phyloP scores from a whole-genome alignment of 805 yeast species.

The Ogataea wickerhamii region DNA sequence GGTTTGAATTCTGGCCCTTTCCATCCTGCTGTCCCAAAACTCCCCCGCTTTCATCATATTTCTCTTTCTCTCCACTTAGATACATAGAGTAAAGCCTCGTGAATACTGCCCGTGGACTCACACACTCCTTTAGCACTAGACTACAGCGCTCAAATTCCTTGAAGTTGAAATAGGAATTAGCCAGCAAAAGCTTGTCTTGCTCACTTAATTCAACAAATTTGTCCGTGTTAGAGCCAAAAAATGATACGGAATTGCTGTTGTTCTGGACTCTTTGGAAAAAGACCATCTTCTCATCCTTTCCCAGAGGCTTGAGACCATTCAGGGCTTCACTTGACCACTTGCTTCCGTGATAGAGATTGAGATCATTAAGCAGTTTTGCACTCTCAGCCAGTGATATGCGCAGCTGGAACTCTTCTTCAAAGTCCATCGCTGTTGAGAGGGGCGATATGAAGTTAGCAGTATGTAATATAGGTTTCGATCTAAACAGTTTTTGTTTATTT shows the following conservation, averaged over 20 bases:
- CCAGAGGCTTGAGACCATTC: constrained; percentile 45
- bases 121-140: constrained; percentile 48
- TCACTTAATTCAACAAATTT: constrained; percentile 33
- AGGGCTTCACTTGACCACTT: constrained; percentile 86
- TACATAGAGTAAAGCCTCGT: constrained; percentile 65
- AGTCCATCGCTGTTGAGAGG: too few relatives aligned
- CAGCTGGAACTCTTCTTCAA: constrained; percentile 26
- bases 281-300: constrained; percentile 19
- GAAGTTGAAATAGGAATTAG: constrained; percentile 70
- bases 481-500: too few relatives aligned
- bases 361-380: constrained; percentile 42
- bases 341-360: constrained; percentile 65
- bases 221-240: constrained; percentile 17
- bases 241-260: constrained; percentile 8
- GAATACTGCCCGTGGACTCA: constrained; percentile 52
- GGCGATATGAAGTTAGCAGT: too few relatives aligned
- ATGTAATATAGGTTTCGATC: too few relatives aligned
- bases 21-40: constrained; percentile 45
- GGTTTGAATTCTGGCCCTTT: constrained; percentile 28
- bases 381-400: constrained; percentile 37
- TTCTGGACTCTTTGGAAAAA: constrained; percentile 19
- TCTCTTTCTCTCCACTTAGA: constrained; percentile 72
- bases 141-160: constrained; percentile 84
- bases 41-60: constrained; percentile 69
- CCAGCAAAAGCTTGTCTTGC: constrained; percentile 50